These are phyloP conservation scores for Coemansia sp. DNA, from an alignment of 192 early-diverging fungal genomes.

Conservation along the genomic window DNA sequence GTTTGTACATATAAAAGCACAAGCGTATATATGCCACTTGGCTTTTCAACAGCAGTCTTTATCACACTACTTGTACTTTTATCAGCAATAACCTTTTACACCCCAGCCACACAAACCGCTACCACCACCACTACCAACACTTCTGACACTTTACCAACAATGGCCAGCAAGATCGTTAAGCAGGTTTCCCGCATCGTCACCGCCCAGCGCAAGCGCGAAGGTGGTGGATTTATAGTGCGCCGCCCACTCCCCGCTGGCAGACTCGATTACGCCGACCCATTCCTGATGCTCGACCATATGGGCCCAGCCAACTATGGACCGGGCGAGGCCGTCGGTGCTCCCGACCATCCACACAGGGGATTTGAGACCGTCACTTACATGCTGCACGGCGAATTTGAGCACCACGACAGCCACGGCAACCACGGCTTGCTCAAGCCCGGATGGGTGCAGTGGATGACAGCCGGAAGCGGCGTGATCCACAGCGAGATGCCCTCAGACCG, in stretches of 20 bases:
- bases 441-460: slow-evolving; percentile 77
- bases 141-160: slow-evolving; percentile 3
- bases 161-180: slow-evolving; percentile 39
- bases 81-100: slow-evolving; percentile 17
- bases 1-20: background rate
- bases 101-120: slow-evolving; percentile 4
- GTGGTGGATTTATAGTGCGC: slow-evolving; percentile 77
- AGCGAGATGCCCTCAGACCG: slow-evolving; percentile 64
- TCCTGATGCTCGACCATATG: slow-evolving; percentile 80
- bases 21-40: slow-evolving; percentile 15
- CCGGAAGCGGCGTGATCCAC: slow-evolving; percentile 70
- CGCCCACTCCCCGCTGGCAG: slow-evolving; percentile 65
- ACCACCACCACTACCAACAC: background rate
- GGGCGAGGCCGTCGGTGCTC: slow-evolving; percentile 57
- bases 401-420: slow-evolving; percentile 77
- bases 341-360: slow-evolving; percentile 77
- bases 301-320: slow-evolving; percentile 54
- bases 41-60: slow-evolving; percentile 10
- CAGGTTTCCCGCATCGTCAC: slow-evolving; percentile 41
- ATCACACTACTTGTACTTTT: slow-evolving; percentile 44
- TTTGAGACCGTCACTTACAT: slow-evolving; percentile 79
- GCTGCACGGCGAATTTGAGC: slow-evolving; percentile 61
- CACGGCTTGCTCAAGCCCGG: slow-evolving; percentile 64
- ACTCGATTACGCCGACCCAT: slow-evolving; percentile 79
- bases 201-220: slow-evolving; percentile 61